Base-by-base conservation (phyloP, 2,329 filamentous ascomycete species). In the Xylogone sp. region DNA sequence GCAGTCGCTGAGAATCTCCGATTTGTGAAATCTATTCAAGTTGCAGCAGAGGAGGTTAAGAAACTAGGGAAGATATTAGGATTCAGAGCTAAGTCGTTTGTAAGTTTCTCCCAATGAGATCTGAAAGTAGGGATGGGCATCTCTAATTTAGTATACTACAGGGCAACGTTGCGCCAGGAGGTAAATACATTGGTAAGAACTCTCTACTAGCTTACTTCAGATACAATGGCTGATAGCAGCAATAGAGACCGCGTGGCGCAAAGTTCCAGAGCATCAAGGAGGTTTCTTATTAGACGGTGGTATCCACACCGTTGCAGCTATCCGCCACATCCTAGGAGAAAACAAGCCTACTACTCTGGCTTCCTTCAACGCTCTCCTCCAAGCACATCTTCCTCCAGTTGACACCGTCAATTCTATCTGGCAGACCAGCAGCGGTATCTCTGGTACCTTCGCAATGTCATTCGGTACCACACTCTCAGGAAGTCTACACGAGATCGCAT, bases 241-340 rank as follows among this genome's bases (percentile, higher is more conserved):
- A 5, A 27, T 27, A 63, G 74, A 77, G 55, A 81, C 77, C 0
- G 59, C 69, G 10, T 82, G 87, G 88, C 82, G 88, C 50, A 86
- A 85, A 66, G 77, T 71, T 50, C 87, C 88, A 1, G 74, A 79
- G 48, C 81, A 89, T 64, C 87, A 90, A 68, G 88, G 88, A 50
- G 88, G 88, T 0, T 91, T 90, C 64, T 66, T 91, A 50, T 78
- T 92, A 2, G 88, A 92, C 62, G 86, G 82, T 13, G 88, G 88
- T 43, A 86, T 92, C 21, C 88, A 92, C 67, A 84, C 81, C 54
- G 73, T 84, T 6, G 87, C 87, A 7, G 83, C 71, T 0, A 75
- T 85, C 46, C 74, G 87, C 16, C 65, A 79, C 27, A 63, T 92
- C 42, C 70, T 90, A 2, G 72, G 74, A 18, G 70, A 56, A 22